A percentile compares a stretch with the other conserved stretches of the same genome.
phyloP scores from a whole-genome alignment of 2,329 filamentous ascomycete species.

The Pseudopyricularia javanii region DNA sequence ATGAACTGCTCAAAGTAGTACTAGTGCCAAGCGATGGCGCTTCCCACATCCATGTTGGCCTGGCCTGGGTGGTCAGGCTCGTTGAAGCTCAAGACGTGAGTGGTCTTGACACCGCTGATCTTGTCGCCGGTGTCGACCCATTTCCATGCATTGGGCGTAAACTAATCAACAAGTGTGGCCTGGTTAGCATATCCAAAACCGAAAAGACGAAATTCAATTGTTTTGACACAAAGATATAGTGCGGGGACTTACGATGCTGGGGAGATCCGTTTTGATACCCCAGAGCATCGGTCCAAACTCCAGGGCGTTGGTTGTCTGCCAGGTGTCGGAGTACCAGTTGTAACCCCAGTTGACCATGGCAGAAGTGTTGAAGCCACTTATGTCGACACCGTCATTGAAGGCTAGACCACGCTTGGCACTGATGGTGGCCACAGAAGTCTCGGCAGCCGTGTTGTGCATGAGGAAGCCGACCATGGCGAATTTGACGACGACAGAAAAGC shows the following conservation, averaged over 20 bases:
- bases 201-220: neutral
- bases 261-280: slow-evolving; percentile 5
- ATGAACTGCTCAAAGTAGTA: slow-evolving; percentile 30
- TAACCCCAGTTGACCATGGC: slow-evolving; percentile 11
- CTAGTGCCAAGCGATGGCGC: slow-evolving; percentile 24
- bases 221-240: neutral
- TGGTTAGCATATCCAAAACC: neutral
- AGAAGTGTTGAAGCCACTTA: neutral
- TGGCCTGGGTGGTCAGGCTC: slow-evolving; percentile 11
- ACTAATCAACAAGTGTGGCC: neutral
- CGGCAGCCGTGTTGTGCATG: neutral
- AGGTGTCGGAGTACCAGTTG: slow-evolving; percentile 12
- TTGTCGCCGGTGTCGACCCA: slow-evolving; percentile 7
- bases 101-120: slow-evolving; percentile 6
- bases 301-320: slow-evolving; percentile 8
- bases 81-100: slow-evolving; percentile 12
- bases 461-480: neutral
- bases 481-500: neutral
- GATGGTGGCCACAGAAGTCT: neutral
- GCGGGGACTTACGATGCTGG: neutral
- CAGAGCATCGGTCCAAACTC: slow-evolving; percentile 15
- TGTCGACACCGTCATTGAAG: neutral
- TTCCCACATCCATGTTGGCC: slow-evolving; percentile 14
- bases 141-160: slow-evolving; percentile 4
- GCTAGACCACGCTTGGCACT: neutral